A percentile compares a stretch with the other conserved stretches of the same genome.
Conservation (phyloP, 202 grass and related monocot genomes). For the Miscanthus sacchariflorus region DNA sequence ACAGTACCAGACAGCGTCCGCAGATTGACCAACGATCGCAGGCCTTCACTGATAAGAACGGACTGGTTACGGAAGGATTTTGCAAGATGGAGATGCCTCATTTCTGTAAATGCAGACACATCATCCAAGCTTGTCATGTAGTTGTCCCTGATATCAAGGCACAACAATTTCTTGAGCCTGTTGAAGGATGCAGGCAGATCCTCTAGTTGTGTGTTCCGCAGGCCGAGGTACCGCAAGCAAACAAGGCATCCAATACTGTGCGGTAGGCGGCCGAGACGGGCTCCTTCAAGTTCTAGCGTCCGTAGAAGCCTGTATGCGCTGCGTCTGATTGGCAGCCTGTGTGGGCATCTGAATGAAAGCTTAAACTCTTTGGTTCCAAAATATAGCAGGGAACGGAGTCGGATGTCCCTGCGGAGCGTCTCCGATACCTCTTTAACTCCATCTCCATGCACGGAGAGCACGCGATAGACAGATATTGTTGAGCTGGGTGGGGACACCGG, state of each 20-base stretch:
- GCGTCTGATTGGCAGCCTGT: neutral
- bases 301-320: neutral
- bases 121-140: neutral
- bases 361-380: neutral
- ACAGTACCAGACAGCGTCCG: neutral
- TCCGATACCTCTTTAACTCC: neutral
- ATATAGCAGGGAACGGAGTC: neutral
- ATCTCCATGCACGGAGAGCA: neutral
- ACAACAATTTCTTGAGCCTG: neutral
- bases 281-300: neutral
- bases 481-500: neutral
- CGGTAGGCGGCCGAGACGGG: neutral
- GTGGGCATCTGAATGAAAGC: neutral
- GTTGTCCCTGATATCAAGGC: conserved; percentile 17
- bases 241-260: neutral
- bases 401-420: neutral
- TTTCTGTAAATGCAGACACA: neutral
- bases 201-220: neutral
- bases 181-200: neutral
- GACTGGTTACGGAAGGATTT: neutral
- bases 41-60: neutral
- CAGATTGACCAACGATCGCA: neutral
- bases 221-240: neutral
- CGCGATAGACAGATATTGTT: neutral
- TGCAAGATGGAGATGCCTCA: neutral